phyloP scores from a whole-genome alignment of 495 filamentous ascomycete genomes.

The Cercophora sp. region DNA sequence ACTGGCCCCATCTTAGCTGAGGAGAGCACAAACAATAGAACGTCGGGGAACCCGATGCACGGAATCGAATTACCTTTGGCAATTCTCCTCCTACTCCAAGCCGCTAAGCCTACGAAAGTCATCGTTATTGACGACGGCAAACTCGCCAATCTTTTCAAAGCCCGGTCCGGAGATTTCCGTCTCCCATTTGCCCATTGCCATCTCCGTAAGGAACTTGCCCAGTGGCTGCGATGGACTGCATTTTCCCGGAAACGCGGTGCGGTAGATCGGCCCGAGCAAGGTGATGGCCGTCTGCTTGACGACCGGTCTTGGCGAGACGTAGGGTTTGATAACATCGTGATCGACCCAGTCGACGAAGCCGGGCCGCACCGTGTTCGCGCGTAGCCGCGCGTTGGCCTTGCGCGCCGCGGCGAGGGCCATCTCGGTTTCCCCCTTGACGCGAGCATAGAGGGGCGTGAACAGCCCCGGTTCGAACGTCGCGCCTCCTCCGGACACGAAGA shows the following conservation, averaged over 20 bases:
- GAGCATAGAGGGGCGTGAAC: slow-evolving; percentile 53
- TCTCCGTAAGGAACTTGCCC: slow-evolving; percentile 43
- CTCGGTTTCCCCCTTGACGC: slow-evolving; percentile 63
- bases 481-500: slow-evolving; percentile 65
- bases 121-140: slow-evolving; percentile 45
- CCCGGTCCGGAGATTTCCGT: slow-evolving; percentile 44
- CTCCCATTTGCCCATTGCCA: slow-evolving; percentile 55
- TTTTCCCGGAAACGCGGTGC: slow-evolving; percentile 10
- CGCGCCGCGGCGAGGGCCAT: slow-evolving; percentile 41
- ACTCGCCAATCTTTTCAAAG: slow-evolving; percentile 37
- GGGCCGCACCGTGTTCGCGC: slow-evolving; percentile 50
- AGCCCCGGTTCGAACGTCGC: slow-evolving; percentile 44
- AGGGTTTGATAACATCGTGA: slow-evolving; percentile 49
- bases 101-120: slow-evolving; percentile 45
- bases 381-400: slow-evolving; percentile 38
- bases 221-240: slow-evolving; percentile 42
- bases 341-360: slow-evolving; percentile 44
- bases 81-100: too few species aligned
- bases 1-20: too few species aligned
- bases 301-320: slow-evolving; percentile 41
- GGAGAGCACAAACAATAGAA: too few species aligned
- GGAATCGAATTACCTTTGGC: too few species aligned
- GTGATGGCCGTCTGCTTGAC: slow-evolving; percentile 8
- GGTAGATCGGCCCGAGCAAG: slow-evolving; percentile 15
- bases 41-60: too few species aligned